Evolutionary conservation across 805 yeast species (phyloP).

Genomic region (Kluyveromyces wickerhamii): DNA sequence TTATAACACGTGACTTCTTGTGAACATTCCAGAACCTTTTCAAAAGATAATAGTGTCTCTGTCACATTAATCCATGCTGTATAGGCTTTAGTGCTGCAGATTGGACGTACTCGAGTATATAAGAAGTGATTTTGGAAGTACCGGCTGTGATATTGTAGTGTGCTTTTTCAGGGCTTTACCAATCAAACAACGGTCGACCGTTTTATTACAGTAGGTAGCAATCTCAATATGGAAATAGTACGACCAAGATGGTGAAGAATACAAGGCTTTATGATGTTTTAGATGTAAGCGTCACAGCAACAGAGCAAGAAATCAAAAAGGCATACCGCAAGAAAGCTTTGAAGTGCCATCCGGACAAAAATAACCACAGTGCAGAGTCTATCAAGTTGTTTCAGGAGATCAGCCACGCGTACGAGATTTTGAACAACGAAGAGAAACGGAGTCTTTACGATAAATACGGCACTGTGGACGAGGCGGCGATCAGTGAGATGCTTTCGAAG

Average conservation of each 20-base stretch:
- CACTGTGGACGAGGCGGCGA: slow-evolving; percentile 16
- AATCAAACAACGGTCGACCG: no score
- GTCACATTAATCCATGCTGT: no score
- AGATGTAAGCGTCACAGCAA: slow-evolving; percentile 42
- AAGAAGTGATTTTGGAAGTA: no score
- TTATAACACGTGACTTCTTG: no score
- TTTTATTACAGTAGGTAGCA: no score
- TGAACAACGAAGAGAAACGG: slow-evolving; percentile 41
- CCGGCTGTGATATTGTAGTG: no score
- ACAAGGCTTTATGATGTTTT: slow-evolving; percentile 44
- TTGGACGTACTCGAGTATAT: no score
- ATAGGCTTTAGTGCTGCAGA: no score
- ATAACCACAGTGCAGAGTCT: slow-evolving; percentile 40
- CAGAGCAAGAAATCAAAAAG: slow-evolving; percentile 42
- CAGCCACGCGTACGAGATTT: slow-evolving; percentile 58
- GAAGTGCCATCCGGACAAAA: slow-evolving; percentile 60
- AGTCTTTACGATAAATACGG: slow-evolving; percentile 48
- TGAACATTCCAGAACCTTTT: no score
- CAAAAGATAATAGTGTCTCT: no score
- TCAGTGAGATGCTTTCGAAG: slow-evolving; percentile 7
- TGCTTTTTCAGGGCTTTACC: no score
- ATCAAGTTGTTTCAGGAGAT: slow-evolving; percentile 53
- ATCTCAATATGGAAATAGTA: no score
- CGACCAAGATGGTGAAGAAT: slow-evolving; percentile 6
- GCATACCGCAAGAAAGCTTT: slow-evolving; percentile 46